These are phyloP conservation scores for Elsinoe perseae DNA, from an alignment of 2,329 filamentous ascomycete species.

Conservation along the genomic window DNA sequence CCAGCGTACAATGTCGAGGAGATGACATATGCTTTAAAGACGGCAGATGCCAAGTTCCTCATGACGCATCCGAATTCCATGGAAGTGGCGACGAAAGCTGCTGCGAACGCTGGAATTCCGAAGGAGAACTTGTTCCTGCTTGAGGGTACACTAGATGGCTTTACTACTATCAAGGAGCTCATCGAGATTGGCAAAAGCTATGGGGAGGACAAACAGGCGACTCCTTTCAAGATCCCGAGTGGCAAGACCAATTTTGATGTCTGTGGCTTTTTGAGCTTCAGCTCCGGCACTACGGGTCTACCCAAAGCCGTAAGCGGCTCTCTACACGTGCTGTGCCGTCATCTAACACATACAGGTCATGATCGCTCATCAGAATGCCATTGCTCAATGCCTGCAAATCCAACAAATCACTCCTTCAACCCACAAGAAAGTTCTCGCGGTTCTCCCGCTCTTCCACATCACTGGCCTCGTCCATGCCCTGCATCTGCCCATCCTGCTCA, in stretches of 20 bases:
- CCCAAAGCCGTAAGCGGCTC: conserved; percentile 38
- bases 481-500: conserved; percentile 55
- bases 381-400: conserved; percentile 55
- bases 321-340: background rate
- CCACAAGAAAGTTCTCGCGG: conserved; percentile 47
- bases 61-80: conserved; percentile 51
- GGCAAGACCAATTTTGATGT: conserved; percentile 51
- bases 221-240: conserved; percentile 42
- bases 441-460: conserved; percentile 56
- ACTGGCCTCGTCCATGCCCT: conserved; percentile 56
- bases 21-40: conserved; percentile 57
- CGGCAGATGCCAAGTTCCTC: conserved; percentile 49
- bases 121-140: conserved; percentile 49
- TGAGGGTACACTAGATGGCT: conserved; percentile 46
- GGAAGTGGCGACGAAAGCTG: conserved; percentile 48
- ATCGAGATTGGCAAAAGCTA: conserved; percentile 37
- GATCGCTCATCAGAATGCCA: conserved; percentile 49
- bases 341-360: conserved; percentile 34
- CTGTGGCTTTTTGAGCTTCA: conserved; percentile 47
- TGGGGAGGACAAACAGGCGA: conserved; percentile 38
- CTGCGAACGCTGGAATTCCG: conserved; percentile 47
- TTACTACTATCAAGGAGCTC: conserved; percentile 42
- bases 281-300: conserved; percentile 43
- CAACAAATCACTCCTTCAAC: conserved; percentile 44
- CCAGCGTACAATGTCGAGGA: conserved; percentile 62